Evolutionary conservation across 768 basidiomycete genomes (phyloP).

Genomic region (Tephrocybe sp.): DNA sequence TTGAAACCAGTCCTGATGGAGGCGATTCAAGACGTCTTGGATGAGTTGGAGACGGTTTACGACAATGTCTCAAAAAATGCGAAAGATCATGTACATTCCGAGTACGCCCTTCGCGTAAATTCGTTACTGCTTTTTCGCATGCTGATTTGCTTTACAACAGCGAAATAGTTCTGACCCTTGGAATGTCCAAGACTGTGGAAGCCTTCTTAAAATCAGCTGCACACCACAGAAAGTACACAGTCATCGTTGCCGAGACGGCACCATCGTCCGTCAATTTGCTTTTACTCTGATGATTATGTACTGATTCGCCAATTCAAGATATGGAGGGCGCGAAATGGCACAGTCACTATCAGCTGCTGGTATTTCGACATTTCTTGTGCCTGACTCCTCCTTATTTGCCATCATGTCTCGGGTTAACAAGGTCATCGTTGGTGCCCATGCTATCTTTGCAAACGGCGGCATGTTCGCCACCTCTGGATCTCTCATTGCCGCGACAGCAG

Average conservation of each 20-base stretch:
- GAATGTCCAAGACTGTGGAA: conserved; percentile 93
- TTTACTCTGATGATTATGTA: background rate
- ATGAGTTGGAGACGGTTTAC: conserved; percentile 95
- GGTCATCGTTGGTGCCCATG: conserved; percentile 91
- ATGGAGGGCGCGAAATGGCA: conserved; percentile 85
- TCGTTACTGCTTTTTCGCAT: too few species aligned
- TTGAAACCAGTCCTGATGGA: conserved; percentile 95
- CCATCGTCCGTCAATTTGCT: conserved; percentile 67
- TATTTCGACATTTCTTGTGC: conserved; percentile 95
- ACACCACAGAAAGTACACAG: conserved; percentile 89
- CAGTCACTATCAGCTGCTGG: conserved; percentile 73
- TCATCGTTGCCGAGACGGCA: conserved; percentile 93
- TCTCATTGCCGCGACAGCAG: conserved; percentile 82
- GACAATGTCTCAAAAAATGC: conserved; percentile 94
- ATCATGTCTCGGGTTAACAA: conserved; percentile 98
- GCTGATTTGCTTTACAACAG: conserved; percentile 52
- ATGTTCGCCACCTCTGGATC: conserved; percentile 91
- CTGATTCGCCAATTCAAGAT: conserved; percentile 43
- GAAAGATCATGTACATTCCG: conserved; percentile 96
- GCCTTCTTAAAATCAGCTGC: conserved; percentile 91
- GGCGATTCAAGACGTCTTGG: conserved; percentile 94
- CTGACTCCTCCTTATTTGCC: conserved; percentile 94
- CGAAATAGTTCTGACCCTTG: conserved; percentile 92
- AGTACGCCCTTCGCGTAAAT: too few species aligned
- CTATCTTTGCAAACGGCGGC: conserved; percentile 95